These are phyloP conservation scores for Kondoa subrosea DNA, from an alignment of 768 basidiomycete species.

Conservation along the genomic window DNA sequence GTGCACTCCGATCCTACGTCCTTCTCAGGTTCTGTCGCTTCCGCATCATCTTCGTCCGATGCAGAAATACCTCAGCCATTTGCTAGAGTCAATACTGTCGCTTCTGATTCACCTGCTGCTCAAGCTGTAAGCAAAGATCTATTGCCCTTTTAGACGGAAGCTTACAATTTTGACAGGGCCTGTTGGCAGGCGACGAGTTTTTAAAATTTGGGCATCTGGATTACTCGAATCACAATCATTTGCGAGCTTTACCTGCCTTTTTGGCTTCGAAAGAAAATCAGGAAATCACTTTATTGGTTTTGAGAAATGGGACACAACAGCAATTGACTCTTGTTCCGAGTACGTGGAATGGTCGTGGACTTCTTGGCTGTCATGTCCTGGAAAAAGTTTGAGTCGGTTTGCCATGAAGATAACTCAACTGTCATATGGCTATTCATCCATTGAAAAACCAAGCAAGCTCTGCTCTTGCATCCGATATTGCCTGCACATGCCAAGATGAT, in stretches of 20 bases:
- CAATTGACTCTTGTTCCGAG: slow-evolving; percentile 9
- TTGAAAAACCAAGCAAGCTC: too few species aligned
- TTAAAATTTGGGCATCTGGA: slow-evolving; percentile 53
- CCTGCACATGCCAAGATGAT: too few species aligned
- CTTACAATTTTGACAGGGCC: slow-evolving; percentile 39
- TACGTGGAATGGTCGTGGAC: neutral
- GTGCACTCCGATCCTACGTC: slow-evolving; percentile 5
- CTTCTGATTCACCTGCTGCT: slow-evolving; percentile 63
- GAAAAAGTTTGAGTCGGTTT: too few species aligned
- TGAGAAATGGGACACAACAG: neutral
- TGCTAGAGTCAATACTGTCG: slow-evolving; percentile 65
- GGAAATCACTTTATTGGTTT: neutral
- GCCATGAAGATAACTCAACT: too few species aligned
- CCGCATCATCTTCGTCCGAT: slow-evolving; percentile 1
- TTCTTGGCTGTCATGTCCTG: too few species aligned
- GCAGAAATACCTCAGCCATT: slow-evolving; percentile 40
- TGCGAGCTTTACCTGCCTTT: slow-evolving; percentile 55
- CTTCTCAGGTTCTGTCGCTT: neutral
- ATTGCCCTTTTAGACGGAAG: slow-evolving; percentile 14
- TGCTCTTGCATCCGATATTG: too few species aligned
- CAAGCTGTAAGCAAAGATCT: slow-evolving; percentile 46
- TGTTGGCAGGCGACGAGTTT: slow-evolving; percentile 52
- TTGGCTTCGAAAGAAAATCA: slow-evolving; percentile 60
- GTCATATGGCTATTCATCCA: too few species aligned
- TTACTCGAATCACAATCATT: slow-evolving; percentile 36